Evolutionary conservation across 768 basidiomycete species (phyloP).

Genomic region (Lactifluus hygrophoroides): DNA sequence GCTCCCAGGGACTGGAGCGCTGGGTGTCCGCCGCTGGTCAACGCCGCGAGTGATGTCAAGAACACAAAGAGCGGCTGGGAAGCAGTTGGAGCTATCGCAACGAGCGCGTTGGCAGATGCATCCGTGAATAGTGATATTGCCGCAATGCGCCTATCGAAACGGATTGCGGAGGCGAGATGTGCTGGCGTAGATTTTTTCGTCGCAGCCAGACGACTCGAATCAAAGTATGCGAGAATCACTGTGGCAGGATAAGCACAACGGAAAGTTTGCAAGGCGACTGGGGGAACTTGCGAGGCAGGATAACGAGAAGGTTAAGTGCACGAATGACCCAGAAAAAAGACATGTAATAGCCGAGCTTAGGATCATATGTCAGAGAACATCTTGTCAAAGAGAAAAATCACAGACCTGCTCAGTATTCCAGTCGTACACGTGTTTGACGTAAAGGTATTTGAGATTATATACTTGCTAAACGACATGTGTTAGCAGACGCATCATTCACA

Average conservation of each 20-base stretch:
- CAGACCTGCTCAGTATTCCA: constrained; percentile 20
- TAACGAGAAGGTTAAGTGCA: constrained; percentile 16
- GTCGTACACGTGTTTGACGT: constrained; percentile 20
- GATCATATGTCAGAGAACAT: background rate
- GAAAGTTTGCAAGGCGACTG: background rate
- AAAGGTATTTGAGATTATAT: constrained; percentile 22
- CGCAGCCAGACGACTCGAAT: background rate
- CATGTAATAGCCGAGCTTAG: constrained; percentile 21
- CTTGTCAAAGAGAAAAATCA: background rate
- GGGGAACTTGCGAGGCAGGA: constrained; percentile 16
- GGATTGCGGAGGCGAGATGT: constrained; percentile 14
- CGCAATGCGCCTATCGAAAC: constrained; percentile 18
- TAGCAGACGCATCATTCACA: background rate
- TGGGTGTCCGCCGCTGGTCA: constrained; percentile 20
- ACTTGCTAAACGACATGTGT: constrained; percentile 15
- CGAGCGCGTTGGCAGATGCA: constrained; percentile 19
- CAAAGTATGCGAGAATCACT: constrained; percentile 20
- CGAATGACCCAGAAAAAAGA: constrained; percentile 20
- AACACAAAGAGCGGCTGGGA: constrained; percentile 22
- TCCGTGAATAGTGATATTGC: constrained; percentile 20
- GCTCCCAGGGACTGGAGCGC: constrained; percentile 21
- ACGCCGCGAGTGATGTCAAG: constrained; percentile 18
- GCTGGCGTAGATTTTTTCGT: background rate
- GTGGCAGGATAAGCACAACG: background rate
- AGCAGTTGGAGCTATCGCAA: constrained; percentile 17